Evolutionary conservation across 1,284 basidiomycete genomes (phyloP).

Genomic region (Heterobasidion occidentale): DNA sequence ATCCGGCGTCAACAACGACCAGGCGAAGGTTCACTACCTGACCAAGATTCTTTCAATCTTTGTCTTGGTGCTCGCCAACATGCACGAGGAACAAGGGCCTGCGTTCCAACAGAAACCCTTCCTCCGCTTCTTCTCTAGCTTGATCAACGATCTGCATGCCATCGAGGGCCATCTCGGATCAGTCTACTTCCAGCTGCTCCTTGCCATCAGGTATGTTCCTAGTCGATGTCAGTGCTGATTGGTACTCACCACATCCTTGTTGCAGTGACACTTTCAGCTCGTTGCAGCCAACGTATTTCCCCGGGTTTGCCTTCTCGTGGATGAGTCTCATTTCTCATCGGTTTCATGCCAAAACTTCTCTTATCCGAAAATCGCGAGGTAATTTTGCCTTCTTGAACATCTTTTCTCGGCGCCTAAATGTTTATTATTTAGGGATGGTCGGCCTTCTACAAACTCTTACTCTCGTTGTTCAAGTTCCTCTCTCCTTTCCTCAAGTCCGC

Average conservation of each 20-base stretch:
- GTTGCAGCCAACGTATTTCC: constrained; percentile 94
- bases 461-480: constrained; percentile 93
- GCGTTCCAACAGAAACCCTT: constrained; percentile 97
- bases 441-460: constrained; percentile 89
- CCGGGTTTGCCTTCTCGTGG: constrained; percentile 98
- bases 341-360: constrained; percentile 95
- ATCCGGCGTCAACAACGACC: constrained; percentile 81
- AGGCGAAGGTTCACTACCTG: constrained; percentile 93
- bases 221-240: background rate
- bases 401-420: constrained; percentile 1
- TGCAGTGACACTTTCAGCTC: constrained; percentile 91
- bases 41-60: constrained; percentile 98
- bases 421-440: constrained; percentile 68
- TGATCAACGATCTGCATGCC: constrained; percentile 85
- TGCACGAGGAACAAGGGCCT: constrained; percentile 89
- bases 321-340: constrained; percentile 94
- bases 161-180: constrained; percentile 80
- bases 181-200: constrained; percentile 85
- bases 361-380: constrained; percentile 79
- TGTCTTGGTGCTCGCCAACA: constrained; percentile 90
- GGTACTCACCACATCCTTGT: constrained; percentile 8
- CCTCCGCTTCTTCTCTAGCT: constrained; percentile 96
- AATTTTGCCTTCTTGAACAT: constrained; percentile 10
- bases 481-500: constrained; percentile 83
- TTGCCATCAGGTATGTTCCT: constrained; percentile 70